These are phyloP conservation scores for Quercus suber DNA, from an alignment of 306 rosid genomes.

Conservation along the genomic window DNA sequence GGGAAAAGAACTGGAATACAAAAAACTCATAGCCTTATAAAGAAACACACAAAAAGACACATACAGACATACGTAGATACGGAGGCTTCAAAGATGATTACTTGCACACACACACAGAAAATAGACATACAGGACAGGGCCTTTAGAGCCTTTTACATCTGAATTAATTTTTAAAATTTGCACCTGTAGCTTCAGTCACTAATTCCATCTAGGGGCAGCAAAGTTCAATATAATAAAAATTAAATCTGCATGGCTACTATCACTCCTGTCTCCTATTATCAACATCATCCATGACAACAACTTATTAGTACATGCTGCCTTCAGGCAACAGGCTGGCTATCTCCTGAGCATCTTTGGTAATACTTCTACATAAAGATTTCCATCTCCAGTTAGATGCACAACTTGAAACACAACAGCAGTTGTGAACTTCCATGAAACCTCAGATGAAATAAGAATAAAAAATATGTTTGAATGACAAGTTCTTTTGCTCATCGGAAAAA, in stretches of 20 bases:
- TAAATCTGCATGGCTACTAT: background rate
- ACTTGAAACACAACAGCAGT: background rate
- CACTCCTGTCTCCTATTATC: background rate
- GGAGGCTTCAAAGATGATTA: background rate
- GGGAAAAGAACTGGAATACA: background rate
- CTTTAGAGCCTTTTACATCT: background rate
- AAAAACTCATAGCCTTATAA: background rate
- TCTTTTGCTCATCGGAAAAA: background rate
- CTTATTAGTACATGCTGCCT: background rate
- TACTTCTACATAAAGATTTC: background rate
- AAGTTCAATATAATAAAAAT: background rate
- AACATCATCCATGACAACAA: background rate
- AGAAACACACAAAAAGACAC: background rate
- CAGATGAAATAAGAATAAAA: background rate
- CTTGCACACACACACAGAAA: background rate
- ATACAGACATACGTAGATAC: background rate
- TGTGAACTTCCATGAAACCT: background rate
- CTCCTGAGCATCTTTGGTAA: background rate
- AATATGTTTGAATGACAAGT: background rate
- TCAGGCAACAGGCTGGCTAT: background rate
- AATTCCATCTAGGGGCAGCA: background rate
- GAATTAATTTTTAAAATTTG: background rate
- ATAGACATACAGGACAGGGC: background rate
- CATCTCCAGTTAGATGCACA: conserved; percentile 1
- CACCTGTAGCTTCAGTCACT: background rate